Evolutionary conservation across 352 stramenopile species (phyloP).

Genomic region (Globisporangium mamillatum): DNA sequence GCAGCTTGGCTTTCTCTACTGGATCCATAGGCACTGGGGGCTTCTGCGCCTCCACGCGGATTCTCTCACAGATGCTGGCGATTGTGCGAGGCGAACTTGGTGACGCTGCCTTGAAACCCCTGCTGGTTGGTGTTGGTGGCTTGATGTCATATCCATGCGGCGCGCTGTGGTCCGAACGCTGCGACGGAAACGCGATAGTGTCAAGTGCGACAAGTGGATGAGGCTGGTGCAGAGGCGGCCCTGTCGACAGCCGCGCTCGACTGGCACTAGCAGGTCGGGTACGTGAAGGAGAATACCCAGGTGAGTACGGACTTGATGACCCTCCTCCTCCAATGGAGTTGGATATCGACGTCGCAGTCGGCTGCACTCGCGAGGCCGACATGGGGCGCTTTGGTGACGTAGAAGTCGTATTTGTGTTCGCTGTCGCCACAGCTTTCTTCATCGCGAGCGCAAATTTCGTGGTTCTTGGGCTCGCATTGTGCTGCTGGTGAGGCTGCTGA

Average conservation of each 20-base stretch:
- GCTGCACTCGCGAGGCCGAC: constrained; percentile 31
- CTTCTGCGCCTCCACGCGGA: constrained; percentile 6
- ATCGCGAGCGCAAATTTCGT: constrained; percentile 17
- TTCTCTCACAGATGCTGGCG: constrained; percentile 4
- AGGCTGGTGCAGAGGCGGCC: background rate
- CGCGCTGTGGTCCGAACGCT: background rate
- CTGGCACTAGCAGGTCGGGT: constrained; percentile 18
- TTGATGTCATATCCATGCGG: background rate
- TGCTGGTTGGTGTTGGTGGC: background rate
- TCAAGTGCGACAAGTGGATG: constrained; percentile 3
- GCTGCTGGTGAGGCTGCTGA: background rate
- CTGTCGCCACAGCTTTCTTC: constrained; percentile 6
- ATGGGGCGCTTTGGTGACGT: constrained; percentile 30
- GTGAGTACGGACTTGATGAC: background rate
- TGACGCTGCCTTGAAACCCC: background rate
- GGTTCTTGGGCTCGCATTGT: constrained; percentile 28
- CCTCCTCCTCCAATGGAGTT: background rate
- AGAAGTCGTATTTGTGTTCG: constrained; percentile 3
- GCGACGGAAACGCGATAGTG: constrained; percentile 7
- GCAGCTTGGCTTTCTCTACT: constrained; percentile 37
- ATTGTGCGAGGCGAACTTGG: background rate
- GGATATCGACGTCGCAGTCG: constrained; percentile 19
- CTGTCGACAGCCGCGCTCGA: background rate
- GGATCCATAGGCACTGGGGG: constrained; percentile 5
- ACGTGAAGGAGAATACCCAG: background rate